A percentile compares a stretch with the other conserved stretches of the same genome.
Conservation (phyloP, 768 basidiomycete genomes). For the Hygrophoropsis aurantiaca region DNA sequence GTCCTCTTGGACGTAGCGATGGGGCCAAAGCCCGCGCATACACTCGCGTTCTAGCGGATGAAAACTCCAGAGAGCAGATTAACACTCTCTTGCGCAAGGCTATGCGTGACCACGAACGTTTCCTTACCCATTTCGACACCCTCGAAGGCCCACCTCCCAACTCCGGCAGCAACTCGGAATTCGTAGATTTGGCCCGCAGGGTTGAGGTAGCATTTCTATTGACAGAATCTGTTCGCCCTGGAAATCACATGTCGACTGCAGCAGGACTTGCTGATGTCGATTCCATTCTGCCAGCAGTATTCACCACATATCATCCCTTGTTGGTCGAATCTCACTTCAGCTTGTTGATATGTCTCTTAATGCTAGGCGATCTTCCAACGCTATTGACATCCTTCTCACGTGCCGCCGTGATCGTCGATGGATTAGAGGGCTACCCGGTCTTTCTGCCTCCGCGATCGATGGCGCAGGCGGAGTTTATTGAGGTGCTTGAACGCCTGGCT, state of each 20-base stretch:
- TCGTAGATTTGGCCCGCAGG: conserved; percentile 47
- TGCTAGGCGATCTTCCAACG: conserved; percentile 72
- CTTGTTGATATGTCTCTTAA: conserved; percentile 68
- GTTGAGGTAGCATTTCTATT: conserved; percentile 69
- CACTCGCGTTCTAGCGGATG: conserved; percentile 53
- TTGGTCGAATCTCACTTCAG: conserved; percentile 86
- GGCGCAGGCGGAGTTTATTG: conserved; percentile 88
- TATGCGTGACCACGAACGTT: conserved; percentile 83
- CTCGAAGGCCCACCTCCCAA: conserved; percentile 45
- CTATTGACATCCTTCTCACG: conserved; percentile 66
- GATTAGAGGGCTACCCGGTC: conserved; percentile 85
- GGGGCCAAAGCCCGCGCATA: conserved; percentile 68
- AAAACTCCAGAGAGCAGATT: conserved; percentile 61
- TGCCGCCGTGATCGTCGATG: conserved; percentile 70
- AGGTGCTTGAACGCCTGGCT: conserved; percentile 79
- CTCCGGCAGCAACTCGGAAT: conserved; percentile 11
- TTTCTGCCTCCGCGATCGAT: conserved; percentile 86
- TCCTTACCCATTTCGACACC: conserved; percentile 80
- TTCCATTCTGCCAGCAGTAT: conserved; percentile 46
- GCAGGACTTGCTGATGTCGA: conserved; percentile 39
- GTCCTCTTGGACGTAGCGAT: conserved; percentile 62
- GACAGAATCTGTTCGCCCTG: conserved; percentile 67
- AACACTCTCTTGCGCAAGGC: conserved; percentile 63
- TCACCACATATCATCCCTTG: conserved; percentile 89
- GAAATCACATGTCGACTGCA: conserved; percentile 41